A percentile compares a stretch with the other conserved stretches of the same genome.
These are phyloP conservation scores for Nakazawaea wickerhamii DNA, from an alignment of 805 yeast genomes.

Conservation along the genomic window DNA sequence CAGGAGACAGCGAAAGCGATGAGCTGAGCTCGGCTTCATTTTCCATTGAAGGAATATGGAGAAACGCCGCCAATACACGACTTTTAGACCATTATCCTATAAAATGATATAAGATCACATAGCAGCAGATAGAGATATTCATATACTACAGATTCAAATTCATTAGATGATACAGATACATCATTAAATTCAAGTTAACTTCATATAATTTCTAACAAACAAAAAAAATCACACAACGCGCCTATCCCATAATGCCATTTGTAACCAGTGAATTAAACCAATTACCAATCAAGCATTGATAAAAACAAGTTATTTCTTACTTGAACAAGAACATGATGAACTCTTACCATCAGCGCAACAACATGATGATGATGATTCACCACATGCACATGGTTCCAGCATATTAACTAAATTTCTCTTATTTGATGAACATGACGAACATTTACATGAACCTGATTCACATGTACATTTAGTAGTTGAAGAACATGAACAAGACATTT, in stretches of 20 bases:
- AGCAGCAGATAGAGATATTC: too few relatives aligned
- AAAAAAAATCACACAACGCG: not conserved
- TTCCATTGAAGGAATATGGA: not conserved
- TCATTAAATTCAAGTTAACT: too few relatives aligned
- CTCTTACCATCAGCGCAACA: not conserved
- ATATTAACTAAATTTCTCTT: slow-evolving; percentile 9
- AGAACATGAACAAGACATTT: slow-evolving; percentile 12
- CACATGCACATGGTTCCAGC: slow-evolving; percentile 7
- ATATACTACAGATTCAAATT: too few relatives aligned
- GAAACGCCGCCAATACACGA: too few relatives aligned
- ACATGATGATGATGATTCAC: not conserved
- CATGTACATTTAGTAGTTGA: slow-evolving; percentile 8
- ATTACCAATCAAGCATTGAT: not conserved
- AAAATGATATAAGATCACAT: too few relatives aligned
- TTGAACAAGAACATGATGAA: slow-evolving; percentile 2
- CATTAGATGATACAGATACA: too few relatives aligned
- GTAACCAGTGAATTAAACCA: too few relatives aligned
- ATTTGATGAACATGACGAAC: slow-evolving; percentile 6
- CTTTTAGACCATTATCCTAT: too few relatives aligned
- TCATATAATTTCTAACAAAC: too few relatives aligned
- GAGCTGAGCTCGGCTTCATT: not conserved
- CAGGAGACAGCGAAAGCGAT: slow-evolving; percentile 6
- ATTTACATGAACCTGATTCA: slow-evolving; percentile 7
- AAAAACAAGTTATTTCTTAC: slow-evolving; percentile 1
- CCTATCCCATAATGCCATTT: too few relatives aligned